phyloP scores from a whole-genome alignment of 352 stramenopile species.

The Phytopythium delawarense region DNA sequence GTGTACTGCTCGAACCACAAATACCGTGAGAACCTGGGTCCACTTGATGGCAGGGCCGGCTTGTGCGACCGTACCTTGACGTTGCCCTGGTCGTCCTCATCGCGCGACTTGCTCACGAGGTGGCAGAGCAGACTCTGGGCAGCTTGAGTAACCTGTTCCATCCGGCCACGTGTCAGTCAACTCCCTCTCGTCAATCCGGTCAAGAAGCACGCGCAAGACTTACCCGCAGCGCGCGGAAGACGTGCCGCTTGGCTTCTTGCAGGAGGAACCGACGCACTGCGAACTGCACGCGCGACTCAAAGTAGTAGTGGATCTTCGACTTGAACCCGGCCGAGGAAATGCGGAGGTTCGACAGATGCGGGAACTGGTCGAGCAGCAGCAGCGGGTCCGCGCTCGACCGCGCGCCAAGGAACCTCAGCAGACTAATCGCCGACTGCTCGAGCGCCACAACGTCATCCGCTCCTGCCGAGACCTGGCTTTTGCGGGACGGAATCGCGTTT shows the following conservation, averaged over 20 bases:
- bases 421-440: conserved; percentile 32
- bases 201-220: background rate
- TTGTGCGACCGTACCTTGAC: conserved; percentile 47
- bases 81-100: conserved; percentile 58
- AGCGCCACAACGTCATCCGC: conserved; percentile 24
- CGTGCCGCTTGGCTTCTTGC: conserved; percentile 40
- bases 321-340: conserved; percentile 41
- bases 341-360: conserved; percentile 43
- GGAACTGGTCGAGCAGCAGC: conserved; percentile 44
- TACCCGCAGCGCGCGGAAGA: conserved; percentile 30
- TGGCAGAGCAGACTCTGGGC: conserved; percentile 54
- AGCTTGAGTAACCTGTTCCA: conserved; percentile 36
- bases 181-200: background rate
- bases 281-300: conserved; percentile 56
- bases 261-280: conserved; percentile 50
- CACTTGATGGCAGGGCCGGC: background rate
- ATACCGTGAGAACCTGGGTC: conserved; percentile 4
- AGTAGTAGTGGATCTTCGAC: conserved; percentile 36
- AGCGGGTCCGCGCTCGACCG: conserved; percentile 32
- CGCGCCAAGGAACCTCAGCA: conserved; percentile 31
- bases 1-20: conserved; percentile 36
- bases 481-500: conserved; percentile 38
- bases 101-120: conserved; percentile 48
- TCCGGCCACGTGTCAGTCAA: background rate
- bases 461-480: conserved; percentile 16